Evolutionary conservation across 2,329 filamentous ascomycete genomes (phyloP).

Genomic region (Epichloe scottii): DNA sequence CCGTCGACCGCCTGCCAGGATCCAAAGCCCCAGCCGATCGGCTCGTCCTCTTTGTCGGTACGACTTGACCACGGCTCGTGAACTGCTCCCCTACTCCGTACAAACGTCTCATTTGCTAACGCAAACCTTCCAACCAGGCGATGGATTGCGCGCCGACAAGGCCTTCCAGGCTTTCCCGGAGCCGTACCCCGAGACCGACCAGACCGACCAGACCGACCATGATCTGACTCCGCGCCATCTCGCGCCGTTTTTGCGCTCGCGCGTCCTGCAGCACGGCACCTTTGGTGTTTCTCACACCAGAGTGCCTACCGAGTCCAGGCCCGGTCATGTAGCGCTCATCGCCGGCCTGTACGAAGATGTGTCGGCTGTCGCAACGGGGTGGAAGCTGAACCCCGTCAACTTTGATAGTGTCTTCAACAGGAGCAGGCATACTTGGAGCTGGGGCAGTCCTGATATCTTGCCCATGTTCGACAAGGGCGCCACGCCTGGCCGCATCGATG

Average conservation of each 20-base stretch:
- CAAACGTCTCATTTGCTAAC: no score
- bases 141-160: conserved; percentile 93
- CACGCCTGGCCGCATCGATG: conserved; percentile 72
- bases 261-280: conserved; percentile 77
- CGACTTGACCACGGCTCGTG: no score
- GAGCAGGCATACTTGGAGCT: conserved; percentile 95
- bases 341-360: conserved; percentile 97
- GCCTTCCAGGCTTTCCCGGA: conserved; percentile 89
- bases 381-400: conserved; percentile 96
- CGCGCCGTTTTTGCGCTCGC: conserved; percentile 81
- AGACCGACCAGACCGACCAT: conserved; percentile 47
- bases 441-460: conserved; percentile 95
- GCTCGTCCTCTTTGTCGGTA: conserved; percentile 72
- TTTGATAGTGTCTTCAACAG: conserved; percentile 99
- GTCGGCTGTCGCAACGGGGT: conserved; percentile 90
- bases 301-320: conserved; percentile 90
- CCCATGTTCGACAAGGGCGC: conserved; percentile 97
- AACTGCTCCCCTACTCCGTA: background rate
- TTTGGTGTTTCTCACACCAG: conserved; percentile 96
- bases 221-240: conserved; percentile 66
- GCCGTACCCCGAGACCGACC: conserved; percentile 57
- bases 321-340: conserved; percentile 92
- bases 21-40: conserved; percentile 71
- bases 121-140: conserved; percentile 36
- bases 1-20: conserved; percentile 46